A percentile compares a stretch with the other conserved stretches of the same genome.
Conservation (phyloP, 305 asterid genomes). For the Salvia sclarea region DNA sequence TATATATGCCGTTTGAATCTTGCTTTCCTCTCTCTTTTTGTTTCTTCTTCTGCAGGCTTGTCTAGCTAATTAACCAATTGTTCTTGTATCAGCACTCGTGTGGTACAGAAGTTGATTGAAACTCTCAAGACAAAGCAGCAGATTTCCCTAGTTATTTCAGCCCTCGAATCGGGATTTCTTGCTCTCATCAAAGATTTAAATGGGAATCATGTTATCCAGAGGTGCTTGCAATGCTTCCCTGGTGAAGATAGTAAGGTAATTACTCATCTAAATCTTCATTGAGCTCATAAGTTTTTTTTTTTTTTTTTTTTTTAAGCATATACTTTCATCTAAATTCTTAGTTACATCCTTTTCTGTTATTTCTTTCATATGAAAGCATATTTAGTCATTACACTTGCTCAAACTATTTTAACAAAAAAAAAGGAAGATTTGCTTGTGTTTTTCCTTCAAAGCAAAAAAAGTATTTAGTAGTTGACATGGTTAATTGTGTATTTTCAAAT, state of each 20-base stretch:
- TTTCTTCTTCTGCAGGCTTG: background rate
- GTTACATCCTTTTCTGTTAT: background rate
- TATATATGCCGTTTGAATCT: slow-evolving; percentile 34
- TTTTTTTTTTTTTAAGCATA: background rate
- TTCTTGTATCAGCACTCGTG: slow-evolving; percentile 69
- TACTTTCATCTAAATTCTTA: background rate
- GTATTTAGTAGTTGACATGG: background rate
- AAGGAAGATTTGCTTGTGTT: background rate
- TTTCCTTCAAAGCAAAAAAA: background rate
- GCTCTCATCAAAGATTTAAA: slow-evolving; percentile 77
- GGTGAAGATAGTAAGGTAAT: slow-evolving; percentile 71
- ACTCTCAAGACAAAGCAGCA: slow-evolving; percentile 68
- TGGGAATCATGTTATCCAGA: slow-evolving; percentile 84
- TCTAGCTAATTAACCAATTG: background rate
- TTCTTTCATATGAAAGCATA: background rate
- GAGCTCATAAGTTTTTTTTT: background rate
- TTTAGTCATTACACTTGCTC: background rate
- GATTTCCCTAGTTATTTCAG: slow-evolving; percentile 56
- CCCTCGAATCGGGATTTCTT: slow-evolving; percentile 82
- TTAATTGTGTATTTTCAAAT: background rate
- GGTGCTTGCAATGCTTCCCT: slow-evolving; percentile 81
- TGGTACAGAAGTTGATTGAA: slow-evolving; percentile 90
- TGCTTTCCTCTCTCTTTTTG: background rate
- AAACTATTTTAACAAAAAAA: background rate
- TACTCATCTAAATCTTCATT: slow-evolving; percentile 12